phyloP scores from a whole-genome alignment of 768 basidiomycete genomes.

The Lyophyllum atratum region DNA sequence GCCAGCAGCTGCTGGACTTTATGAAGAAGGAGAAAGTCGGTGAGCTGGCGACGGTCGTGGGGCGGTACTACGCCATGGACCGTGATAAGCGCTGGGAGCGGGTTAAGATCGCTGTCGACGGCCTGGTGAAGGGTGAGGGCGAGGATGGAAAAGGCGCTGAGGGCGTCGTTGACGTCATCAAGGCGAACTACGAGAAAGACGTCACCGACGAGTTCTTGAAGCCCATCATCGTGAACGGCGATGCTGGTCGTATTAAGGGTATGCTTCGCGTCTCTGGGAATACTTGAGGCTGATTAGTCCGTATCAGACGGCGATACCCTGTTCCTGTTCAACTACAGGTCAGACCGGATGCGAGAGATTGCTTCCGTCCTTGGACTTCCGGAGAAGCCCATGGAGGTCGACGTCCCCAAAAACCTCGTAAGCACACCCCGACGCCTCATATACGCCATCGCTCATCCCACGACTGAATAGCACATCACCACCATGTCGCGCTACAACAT shows the following conservation, averaged over 20 bases:
- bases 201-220: constrained; percentile 96
- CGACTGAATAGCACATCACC: constrained; percentile 63
- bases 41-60: constrained; percentile 81
- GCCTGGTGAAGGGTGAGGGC: constrained; percentile 72
- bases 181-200: constrained; percentile 77
- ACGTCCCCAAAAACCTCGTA: constrained; percentile 80
- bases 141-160: constrained; percentile 50
- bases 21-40: constrained; percentile 77
- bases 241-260: constrained; percentile 82
- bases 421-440: constrained; percentile 22
- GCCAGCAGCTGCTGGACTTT: constrained; percentile 76
- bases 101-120: constrained; percentile 86
- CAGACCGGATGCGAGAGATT: constrained; percentile 95
- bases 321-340: constrained; percentile 98
- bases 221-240: constrained; percentile 86
- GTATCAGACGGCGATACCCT: constrained; percentile 77
- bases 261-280: constrained; percentile 17
- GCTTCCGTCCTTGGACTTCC: constrained; percentile 76
- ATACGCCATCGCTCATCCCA: background rate
- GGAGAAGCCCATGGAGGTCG: constrained; percentile 83
- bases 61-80: constrained; percentile 97
- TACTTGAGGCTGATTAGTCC: background rate
- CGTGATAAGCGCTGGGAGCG: constrained; percentile 97
- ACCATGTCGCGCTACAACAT: constrained; percentile 95
- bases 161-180: constrained; percentile 47